Percentiles rank a stretch among this genome's conserved stretches.
These are phyloP conservation scores for Diaporthe velutina DNA, from an alignment of 2,329 filamentous ascomycete species.

Conservation along the genomic window DNA sequence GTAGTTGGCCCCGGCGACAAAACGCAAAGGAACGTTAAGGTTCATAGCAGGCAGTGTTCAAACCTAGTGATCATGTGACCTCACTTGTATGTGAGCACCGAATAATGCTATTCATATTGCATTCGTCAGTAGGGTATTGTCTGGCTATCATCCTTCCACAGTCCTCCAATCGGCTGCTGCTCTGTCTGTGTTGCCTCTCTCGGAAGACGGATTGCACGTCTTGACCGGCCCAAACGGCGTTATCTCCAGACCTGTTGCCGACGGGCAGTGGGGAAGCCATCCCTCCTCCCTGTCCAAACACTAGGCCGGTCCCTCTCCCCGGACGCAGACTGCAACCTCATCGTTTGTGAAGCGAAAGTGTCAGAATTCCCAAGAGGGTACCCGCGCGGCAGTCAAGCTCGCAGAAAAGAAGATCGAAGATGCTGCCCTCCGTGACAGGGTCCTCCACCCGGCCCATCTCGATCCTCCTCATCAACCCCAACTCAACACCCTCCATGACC, in stretches of 20 bases:
- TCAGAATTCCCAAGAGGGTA: neutral
- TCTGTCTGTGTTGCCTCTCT: neutral
- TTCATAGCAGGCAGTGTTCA: neutral
- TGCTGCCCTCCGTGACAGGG: conserved; percentile 34
- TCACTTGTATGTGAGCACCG: neutral
- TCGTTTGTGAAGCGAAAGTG: neutral
- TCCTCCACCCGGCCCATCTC: conserved; percentile 43
- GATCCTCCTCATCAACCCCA: conserved; percentile 74
- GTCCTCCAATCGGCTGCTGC: neutral
- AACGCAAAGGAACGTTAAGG: neutral
- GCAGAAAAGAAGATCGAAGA: neutral
- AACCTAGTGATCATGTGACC: neutral
- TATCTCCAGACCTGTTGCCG: neutral
- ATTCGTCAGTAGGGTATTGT: neutral
- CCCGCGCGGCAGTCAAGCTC: neutral
- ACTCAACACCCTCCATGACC: conserved; percentile 71
- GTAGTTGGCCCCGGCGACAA: neutral
- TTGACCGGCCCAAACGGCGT: neutral
- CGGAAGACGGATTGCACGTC: neutral
- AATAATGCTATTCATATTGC: neutral
- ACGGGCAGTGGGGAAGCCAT: conserved; percentile 16
- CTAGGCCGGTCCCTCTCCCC: neutral
- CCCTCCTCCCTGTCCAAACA: neutral
- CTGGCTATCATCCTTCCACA: neutral
- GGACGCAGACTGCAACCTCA: neutral